These are phyloP conservation scores for Selaginella moellendorffii DNA, from an alignment of 75 land plant genomes.

Conservation along the genomic window DNA sequence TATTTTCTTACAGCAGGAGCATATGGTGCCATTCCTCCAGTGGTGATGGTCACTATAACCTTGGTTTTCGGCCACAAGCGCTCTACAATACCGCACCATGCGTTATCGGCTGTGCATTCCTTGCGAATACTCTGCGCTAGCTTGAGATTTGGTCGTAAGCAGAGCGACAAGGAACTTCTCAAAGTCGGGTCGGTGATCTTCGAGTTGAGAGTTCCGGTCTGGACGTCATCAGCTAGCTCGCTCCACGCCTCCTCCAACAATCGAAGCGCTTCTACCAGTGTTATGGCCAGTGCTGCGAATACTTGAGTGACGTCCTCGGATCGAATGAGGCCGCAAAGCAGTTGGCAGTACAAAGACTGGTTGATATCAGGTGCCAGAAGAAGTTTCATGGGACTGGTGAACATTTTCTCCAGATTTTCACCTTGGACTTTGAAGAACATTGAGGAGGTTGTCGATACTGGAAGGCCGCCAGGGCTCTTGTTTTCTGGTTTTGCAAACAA, in stretches of 20 bases:
- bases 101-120: conserved; percentile 8
- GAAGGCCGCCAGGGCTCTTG: background rate
- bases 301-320: background rate
- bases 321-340: conserved; percentile 41
- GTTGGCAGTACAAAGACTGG: conserved; percentile 61
- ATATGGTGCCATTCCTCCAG: conserved; percentile 75
- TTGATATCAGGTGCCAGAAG: conserved; percentile 41
- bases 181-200: conserved; percentile 30
- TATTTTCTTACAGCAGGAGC: conserved; percentile 46
- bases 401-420: background rate
- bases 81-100: conserved; percentile 50
- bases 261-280: background rate
- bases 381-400: conserved; percentile 47
- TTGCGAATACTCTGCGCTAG: conserved; percentile 33
- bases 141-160: conserved; percentile 37
- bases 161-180: conserved; percentile 28
- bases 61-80: conserved; percentile 59
- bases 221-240: conserved; percentile 36
- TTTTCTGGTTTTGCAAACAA: background rate
- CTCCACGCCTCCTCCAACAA: conserved; percentile 22
- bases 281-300: conserved; percentile 33
- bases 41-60: conserved; percentile 51
- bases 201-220: conserved; percentile 26
- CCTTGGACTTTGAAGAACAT: background rate
- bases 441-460: background rate